A percentile compares a stretch with the other conserved stretches of the same genome.
These are phyloP conservation scores for Cornus controversa DNA, from an alignment of 148 eudicot species.

Conservation along the genomic window DNA sequence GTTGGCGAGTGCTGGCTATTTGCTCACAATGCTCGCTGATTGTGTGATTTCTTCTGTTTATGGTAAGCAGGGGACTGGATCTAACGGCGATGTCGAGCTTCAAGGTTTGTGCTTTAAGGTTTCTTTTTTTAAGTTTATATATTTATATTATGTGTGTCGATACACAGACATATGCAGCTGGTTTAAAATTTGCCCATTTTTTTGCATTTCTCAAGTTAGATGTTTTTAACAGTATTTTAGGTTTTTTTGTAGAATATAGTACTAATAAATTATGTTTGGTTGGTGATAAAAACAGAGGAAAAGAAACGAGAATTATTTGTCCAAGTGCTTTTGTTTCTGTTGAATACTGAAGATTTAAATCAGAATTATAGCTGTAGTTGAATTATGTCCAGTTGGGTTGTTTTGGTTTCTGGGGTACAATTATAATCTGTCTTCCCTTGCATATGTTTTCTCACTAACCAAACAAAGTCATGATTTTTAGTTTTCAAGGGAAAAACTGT, in stretches of 20 bases:
- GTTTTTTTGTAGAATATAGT: not conserved
- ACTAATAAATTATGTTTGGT: not conserved
- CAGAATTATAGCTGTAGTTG: not conserved
- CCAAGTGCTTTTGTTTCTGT: not conserved
- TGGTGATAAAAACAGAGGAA: constrained; percentile 6
- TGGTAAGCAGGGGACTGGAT: constrained; percentile 18
- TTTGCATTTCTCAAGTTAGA: too few relatives aligned
- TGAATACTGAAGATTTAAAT: too few relatives aligned
- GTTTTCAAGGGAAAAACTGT: too few relatives aligned
- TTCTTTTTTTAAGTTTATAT: not conserved
- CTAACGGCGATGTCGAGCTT: constrained; percentile 25
- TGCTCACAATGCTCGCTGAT: constrained; percentile 67
- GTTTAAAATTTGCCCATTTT: too few relatives aligned
- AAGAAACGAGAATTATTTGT: not conserved
- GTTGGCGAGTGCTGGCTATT: constrained; percentile 61
- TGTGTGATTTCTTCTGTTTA: constrained; percentile 35
- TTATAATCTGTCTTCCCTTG: not conserved
- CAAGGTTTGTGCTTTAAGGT: constrained; percentile 42
- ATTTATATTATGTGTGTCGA: too few relatives aligned
- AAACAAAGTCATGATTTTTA: not conserved
- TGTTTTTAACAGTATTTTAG: not conserved
- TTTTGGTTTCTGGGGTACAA: not conserved
- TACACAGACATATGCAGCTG: too few relatives aligned
- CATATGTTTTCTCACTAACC: not conserved
- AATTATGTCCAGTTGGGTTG: not conserved